Evolutionary conservation across 2,329 filamentous ascomycete genomes (phyloP), one percentile per base, ranked within the genome.

Genomic region (Alternaria sp.): DNA sequence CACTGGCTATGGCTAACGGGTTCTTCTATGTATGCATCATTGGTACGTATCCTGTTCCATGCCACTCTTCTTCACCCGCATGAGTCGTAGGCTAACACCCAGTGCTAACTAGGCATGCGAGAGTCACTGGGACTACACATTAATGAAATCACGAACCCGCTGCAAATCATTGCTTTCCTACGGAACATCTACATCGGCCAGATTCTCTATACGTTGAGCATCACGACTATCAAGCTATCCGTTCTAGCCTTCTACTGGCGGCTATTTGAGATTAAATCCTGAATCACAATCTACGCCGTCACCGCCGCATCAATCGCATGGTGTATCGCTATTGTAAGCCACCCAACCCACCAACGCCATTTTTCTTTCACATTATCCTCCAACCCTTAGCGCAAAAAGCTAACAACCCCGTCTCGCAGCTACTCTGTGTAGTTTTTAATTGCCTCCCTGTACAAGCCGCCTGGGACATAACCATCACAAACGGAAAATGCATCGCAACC

Each of bases 201-300:
- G 9, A 55, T 72, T 1, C 36, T 72, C 4, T 72, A 72, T 51
- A 56, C 60, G 1, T 51, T 53, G 21, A 48, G 54, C 8, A 66
- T 71, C 11, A 48, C 54, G n/a, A 42, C 53, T 5, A 65, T 67
- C 34, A 72, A 72, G 44, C 62, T 71, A n/a, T 66, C 68, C 0
- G 60, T 72, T 2, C 45, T 72, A 1, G 68, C 67, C 5, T 70
- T 71, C 48, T 72, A 72, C 36, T 71, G 68, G 69, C 62, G 64
- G 2, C 51, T 72, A 13, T 72, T 72, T 11, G 58, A 59, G n/a
- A 52, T 71, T 33, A 63, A 61, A 28, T 54, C 64, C 13, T 54
- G 56, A 4, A 53, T 53, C 17, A 51, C 56, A 13, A 62, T 63
- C 31, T 53, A 51, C 10, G 36, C 62, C 10, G 53, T 68, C 13